phyloP scores from a whole-genome alignment of 2,329 filamentous ascomycete genomes.

The Hymenoscyphus scutula region DNA sequence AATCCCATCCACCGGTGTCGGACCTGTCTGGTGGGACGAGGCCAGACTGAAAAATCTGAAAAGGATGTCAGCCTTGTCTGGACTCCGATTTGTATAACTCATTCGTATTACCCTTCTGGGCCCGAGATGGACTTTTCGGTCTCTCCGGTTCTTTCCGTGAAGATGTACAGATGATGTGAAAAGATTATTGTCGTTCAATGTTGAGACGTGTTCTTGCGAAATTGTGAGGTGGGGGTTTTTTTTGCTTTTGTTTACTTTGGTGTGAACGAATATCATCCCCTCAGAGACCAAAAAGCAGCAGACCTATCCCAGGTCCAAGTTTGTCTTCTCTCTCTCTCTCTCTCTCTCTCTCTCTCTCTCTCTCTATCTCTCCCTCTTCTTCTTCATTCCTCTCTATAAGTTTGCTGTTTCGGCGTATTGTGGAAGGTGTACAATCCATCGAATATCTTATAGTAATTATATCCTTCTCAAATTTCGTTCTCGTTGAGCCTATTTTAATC shows the following conservation, averaged over 20 bases:
- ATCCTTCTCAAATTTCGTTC: too few relatives aligned
- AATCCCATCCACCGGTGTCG: not conserved
- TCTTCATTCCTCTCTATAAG: too few relatives aligned
- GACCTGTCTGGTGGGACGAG: not conserved
- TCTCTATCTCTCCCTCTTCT: too few relatives aligned
- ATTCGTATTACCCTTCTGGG: not conserved
- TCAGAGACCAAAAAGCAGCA: too few relatives aligned
- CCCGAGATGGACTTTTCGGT: not conserved
- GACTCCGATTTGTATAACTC: not conserved
- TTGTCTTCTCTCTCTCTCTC: too few relatives aligned
- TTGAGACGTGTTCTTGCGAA: not conserved
- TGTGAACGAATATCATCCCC: too few relatives aligned
- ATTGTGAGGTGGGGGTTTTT: not conserved
- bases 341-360: too few relatives aligned
- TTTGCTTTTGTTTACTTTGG: not conserved
- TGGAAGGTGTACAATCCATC: too few relatives aligned
- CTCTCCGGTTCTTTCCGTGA: slow-evolving; percentile 6
- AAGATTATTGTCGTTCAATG: not conserved
- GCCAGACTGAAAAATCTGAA: not conserved
- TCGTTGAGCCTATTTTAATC: too few relatives aligned
- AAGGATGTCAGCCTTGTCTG: not conserved
- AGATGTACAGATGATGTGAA: slow-evolving; percentile 9
- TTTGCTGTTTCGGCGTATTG: too few relatives aligned
- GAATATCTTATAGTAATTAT: too few relatives aligned
- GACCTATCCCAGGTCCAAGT: too few relatives aligned